Percentiles rank a stretch among this genome's conserved stretches.
phyloP scores from a whole-genome alignment of 345 rosid species.

The Syzygium grande region DNA sequence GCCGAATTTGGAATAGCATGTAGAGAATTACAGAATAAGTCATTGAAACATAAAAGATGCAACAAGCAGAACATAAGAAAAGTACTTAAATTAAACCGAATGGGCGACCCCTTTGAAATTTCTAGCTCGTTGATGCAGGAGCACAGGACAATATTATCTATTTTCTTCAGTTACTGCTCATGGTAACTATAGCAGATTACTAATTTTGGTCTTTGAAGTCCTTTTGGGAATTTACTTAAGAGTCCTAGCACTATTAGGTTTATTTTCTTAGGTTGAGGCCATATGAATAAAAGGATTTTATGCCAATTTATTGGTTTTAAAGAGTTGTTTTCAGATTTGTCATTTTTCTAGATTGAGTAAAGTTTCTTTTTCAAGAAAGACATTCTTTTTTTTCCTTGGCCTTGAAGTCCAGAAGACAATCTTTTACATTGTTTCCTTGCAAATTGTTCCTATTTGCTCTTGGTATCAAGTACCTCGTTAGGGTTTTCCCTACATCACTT shows the following conservation, averaged over 20 bases:
- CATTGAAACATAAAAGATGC: background rate
- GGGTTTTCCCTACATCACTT: background rate
- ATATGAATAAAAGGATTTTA: background rate
- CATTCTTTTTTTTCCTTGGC: background rate
- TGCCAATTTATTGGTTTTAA: background rate
- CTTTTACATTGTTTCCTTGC: background rate
- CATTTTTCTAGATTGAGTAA: background rate
- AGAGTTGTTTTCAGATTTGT: background rate
- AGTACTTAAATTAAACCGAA: background rate
- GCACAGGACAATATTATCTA: background rate
- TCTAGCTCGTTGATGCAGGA: background rate
- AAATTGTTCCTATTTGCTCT: background rate
- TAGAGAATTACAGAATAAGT: background rate
- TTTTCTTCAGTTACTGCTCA: background rate
- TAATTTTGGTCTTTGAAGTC: background rate
- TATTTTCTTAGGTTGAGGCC: background rate
- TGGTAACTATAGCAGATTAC: background rate
- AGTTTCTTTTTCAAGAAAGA: background rate
- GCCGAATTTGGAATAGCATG: background rate
- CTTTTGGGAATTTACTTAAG: background rate
- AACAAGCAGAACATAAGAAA: background rate
- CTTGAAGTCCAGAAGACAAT: background rate
- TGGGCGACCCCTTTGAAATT: background rate
- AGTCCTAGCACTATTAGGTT: background rate
- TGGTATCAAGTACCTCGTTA: background rate